Evolutionary conservation across 345 rosid species (phyloP).

Genomic region (Aethionema arabicum): DNA sequence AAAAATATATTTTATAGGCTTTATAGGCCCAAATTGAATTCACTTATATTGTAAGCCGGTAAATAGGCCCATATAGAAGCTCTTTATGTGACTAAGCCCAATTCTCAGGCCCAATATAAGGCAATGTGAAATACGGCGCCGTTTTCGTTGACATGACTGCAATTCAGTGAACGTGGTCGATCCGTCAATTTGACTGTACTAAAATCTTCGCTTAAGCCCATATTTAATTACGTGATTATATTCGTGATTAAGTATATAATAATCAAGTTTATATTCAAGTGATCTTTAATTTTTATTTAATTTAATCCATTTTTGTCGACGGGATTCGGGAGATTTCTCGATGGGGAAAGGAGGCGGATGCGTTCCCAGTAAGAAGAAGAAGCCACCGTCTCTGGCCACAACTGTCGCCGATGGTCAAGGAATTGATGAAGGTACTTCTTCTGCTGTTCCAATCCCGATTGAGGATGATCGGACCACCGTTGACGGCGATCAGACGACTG

Average conservation of each 20-base stretch:
- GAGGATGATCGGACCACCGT: conserved; percentile 41
- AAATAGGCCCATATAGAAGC: conserved; percentile 11
- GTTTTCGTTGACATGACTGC: conserved; percentile 7
- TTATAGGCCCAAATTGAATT: conserved; percentile 1
- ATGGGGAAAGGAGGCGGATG: conserved; percentile 99
- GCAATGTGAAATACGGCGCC: conserved; percentile 7
- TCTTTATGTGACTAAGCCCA: conserved; percentile 8
- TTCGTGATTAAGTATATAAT: conserved; percentile 1
- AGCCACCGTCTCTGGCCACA: conserved; percentile 36
- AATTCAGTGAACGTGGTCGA: background rate
- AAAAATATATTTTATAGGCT: too few species aligned
- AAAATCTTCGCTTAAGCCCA: conserved; percentile 23
- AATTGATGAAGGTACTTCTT: conserved; percentile 17
- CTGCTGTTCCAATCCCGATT: conserved; percentile 44
- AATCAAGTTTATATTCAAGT: conserved; percentile 3
- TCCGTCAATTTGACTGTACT: background rate
- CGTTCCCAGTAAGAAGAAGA: conserved; percentile 87
- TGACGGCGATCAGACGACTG: conserved; percentile 27
- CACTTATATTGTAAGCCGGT: background rate
- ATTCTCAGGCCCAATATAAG: background rate
- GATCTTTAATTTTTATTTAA: conserved; percentile 9
- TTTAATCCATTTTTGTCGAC: conserved; percentile 18
- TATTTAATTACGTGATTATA: background rate
- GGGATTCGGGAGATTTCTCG: conserved; percentile 24
- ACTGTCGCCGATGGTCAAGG: conserved; percentile 30